Evolutionary conservation across 306 rosid genomes (phyloP), one percentile per base, ranked within the genome.

Genomic region (Trichosanthes truncata): DNA sequence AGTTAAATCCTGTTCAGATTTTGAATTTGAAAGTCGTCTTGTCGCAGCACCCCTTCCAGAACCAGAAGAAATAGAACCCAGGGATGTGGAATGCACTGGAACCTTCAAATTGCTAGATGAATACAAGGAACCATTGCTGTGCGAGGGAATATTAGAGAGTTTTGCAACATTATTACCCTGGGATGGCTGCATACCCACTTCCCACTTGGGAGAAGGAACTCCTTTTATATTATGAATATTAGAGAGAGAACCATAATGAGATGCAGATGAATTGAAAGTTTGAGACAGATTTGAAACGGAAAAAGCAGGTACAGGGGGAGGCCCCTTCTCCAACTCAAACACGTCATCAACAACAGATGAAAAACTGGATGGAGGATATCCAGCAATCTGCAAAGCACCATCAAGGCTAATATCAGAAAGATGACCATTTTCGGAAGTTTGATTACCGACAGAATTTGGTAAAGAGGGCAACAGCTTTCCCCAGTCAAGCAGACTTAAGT

Each of bases 1-100:
- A 80, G 93, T 83, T 86, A 96, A 85, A 90, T 93, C 97, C 87
- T 96, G 99, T 67, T 96, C 99, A 83, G 99, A 96, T 74, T 96
- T 96, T 80, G 99, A 96, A 82, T 89, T 85, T 84, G 96, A 84
- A 56, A 96, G 80, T 79, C 82, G 87, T 83, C 81, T 96, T 75
- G 82, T 86, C 60, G 86, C 55, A 60, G 83, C 62, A 80, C 83
- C 83, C 91, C 98, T 89, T 85, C 90, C 97, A 48, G 84, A 81
- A 52, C 86, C 89, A 74, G 93, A 74, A 80, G 97, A 78, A 53
- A 87, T 74, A 40, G 90, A 84, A 83, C 97, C 90, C 78, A 83
- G 87, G 73, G 97, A 91, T 81, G 84, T 74, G 55, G 98, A 87
- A 60, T 87, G 97, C 57, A 88, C 84, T 18, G 93, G 84, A 52